A percentile compares a stretch with the other conserved stretches of the same genome.
Evolutionary conservation across 495 filamentous ascomycete genomes (phyloP).

Genomic region (Staphylotrichum tortipilum): DNA sequence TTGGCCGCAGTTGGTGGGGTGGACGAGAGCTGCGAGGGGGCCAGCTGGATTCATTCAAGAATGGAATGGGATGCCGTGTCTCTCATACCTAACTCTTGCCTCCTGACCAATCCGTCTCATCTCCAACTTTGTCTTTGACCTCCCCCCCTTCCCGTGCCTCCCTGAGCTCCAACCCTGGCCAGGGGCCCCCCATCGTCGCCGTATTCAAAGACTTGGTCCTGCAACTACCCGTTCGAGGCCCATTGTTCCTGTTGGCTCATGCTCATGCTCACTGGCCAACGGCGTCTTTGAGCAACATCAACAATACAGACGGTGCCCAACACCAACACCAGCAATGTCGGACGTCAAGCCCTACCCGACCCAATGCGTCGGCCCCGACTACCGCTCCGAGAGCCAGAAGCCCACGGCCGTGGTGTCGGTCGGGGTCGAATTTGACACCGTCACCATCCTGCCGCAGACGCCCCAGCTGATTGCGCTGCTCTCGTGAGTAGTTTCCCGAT

Average conservation of each 20-base stretch:
- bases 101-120: neutral
- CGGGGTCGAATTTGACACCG: slow-evolving; percentile 71
- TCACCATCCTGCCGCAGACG: slow-evolving; percentile 83
- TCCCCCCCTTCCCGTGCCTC: neutral
- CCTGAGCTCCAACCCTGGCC: neutral
- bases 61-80: too few relatives aligned
- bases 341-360: slow-evolving; percentile 44
- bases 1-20: too few relatives aligned
- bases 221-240: neutral
- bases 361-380: slow-evolving; percentile 68
- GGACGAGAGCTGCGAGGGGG: too few relatives aligned
- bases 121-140: neutral
- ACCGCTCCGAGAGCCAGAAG: slow-evolving; percentile 67
- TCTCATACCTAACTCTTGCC: neutral
- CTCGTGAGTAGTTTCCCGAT: slow-evolving; percentile 65
- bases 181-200: neutral
- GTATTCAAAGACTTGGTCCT: neutral
- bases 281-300: neutral
- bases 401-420: slow-evolving; percentile 87
- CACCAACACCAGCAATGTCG: slow-evolving; percentile 13
- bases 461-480: slow-evolving; percentile 93
- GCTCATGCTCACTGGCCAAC: neutral
- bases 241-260: neutral
- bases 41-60: too few relatives aligned
- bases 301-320: too few relatives aligned